phyloP scores from a whole-genome alignment of 2,329 filamentous ascomycete species.

The Clarireedia paspali region DNA sequence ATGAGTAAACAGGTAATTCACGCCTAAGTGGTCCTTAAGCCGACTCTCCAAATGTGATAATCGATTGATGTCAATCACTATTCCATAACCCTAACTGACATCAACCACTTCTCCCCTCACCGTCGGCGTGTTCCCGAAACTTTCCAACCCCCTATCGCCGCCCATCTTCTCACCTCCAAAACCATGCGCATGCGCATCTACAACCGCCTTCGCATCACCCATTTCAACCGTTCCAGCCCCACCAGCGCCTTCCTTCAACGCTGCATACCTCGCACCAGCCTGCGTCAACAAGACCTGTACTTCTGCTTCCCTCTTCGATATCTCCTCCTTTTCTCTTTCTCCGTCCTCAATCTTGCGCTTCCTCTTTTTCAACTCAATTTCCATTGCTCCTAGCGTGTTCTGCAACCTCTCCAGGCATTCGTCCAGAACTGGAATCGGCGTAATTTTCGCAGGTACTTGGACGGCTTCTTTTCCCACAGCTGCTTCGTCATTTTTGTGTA shows the following conservation, averaged over 20 bases:
- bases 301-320: slow-evolving; percentile 64
- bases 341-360: slow-evolving; percentile 57
- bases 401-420: slow-evolving; percentile 59
- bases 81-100: neutral
- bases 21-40: neutral
- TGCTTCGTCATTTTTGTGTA: slow-evolving; percentile 40
- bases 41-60: neutral
- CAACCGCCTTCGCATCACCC: slow-evolving; percentile 16
- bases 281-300: slow-evolving; percentile 76
- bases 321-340: slow-evolving; percentile 58
- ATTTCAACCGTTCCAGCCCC: slow-evolving; percentile 20
- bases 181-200: slow-evolving; percentile 8
- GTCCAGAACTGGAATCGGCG: slow-evolving; percentile 66
- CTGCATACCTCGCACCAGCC: slow-evolving; percentile 65
- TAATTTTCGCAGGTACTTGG: slow-evolving; percentile 50
- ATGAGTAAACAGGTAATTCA: too few species aligned
- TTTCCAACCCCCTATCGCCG: slow-evolving; percentile 31
- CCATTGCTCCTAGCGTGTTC: slow-evolving; percentile 53
- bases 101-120: slow-evolving; percentile 25
- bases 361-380: slow-evolving; percentile 52
- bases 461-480: slow-evolving; percentile 26
- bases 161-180: slow-evolving; percentile 8
- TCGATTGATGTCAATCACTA: neutral
- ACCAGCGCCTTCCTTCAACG: slow-evolving; percentile 42
- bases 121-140: slow-evolving; percentile 33